A percentile compares a stretch with the other conserved stretches of the same genome.
Conservation (phyloP, 2,329 filamentous ascomycete genomes). For the Boeremia lycopersici region DNA sequence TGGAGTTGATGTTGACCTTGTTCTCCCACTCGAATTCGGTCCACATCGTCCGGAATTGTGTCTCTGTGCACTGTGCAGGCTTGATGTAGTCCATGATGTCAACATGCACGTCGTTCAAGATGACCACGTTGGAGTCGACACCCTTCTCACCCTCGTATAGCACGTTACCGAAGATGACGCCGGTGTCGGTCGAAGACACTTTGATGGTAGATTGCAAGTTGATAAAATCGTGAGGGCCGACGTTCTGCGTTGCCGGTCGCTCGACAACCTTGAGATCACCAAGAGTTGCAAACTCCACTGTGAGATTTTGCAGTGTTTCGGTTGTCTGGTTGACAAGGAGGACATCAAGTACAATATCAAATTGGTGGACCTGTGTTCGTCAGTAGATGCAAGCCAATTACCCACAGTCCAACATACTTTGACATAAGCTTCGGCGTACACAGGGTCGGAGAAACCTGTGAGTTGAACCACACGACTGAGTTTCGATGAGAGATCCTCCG, state of each 20-base stretch:
- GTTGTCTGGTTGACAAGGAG: conserved; percentile 96
- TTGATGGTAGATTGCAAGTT: conserved; percentile 99
- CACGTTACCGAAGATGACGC: conserved; percentile 98
- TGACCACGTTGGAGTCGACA: conserved; percentile 84
- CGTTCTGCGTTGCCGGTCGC: conserved; percentile 92
- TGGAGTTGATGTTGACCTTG: conserved; percentile 99
- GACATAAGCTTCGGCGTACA: conserved; percentile 98
- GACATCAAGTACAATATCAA: conserved; percentile 96
- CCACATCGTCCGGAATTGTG: conserved; percentile 99
- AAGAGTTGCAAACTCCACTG: conserved; percentile 97
- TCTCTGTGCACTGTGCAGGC: conserved; percentile 93
- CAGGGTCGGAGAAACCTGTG: conserved; percentile 96
- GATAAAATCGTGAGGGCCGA: conserved; percentile 94
- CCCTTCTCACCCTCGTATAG: conserved; percentile 84
- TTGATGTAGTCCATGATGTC: conserved; percentile 99
- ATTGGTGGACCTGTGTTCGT: conserved; percentile 73
- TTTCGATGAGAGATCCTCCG: conserved; percentile 90
- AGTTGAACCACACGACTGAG: conserved; percentile 95
- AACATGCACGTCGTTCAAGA: conserved; percentile 96
- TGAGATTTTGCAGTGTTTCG: conserved; percentile 94
- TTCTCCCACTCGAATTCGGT: conserved; percentile 99
- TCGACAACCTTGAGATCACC: conserved; percentile 98
- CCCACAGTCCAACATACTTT: conserved; percentile 60
- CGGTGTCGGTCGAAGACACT: conserved; percentile 96
- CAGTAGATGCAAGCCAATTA: conserved; percentile 3